These are phyloP conservation scores for Cryomyces minteri DNA, from an alignment of 495 filamentous ascomycete genomes.

Conservation along the genomic window DNA sequence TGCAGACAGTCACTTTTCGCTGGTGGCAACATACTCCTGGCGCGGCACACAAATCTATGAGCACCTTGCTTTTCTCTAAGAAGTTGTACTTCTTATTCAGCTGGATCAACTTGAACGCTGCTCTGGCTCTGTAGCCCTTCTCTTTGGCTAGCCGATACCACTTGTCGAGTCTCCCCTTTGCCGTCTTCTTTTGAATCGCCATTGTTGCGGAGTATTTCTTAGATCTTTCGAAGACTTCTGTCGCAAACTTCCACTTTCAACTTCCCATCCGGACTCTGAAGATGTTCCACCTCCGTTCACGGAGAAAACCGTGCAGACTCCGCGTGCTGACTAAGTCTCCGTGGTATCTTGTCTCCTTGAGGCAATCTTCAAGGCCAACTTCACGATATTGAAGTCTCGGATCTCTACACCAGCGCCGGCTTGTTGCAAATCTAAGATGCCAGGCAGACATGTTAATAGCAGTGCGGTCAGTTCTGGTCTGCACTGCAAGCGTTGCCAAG, in stretches of 20 bases:
- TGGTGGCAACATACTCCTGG: constrained; percentile 33
- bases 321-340: too few relatives aligned
- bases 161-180: constrained; percentile 91
- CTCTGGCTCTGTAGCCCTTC: constrained; percentile 90
- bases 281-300: too few relatives aligned
- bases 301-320: too few relatives aligned
- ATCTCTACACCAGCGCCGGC: too few relatives aligned
- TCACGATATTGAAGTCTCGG: too few relatives aligned
- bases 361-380: too few relatives aligned
- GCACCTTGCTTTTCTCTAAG: constrained; percentile 85
- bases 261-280: too few relatives aligned
- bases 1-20: too few relatives aligned
- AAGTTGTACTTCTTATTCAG: constrained; percentile 98
- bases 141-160: constrained; percentile 64
- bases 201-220: constrained; percentile 25
- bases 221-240: too few relatives aligned
- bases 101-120: constrained; percentile 97
- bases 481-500: constrained; percentile 15
- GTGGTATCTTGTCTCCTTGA: too few relatives aligned
- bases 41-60: constrained; percentile 92
- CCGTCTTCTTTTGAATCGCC: constrained; percentile 96
- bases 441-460: not conserved
- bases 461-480: not conserved
- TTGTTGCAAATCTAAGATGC: not conserved
- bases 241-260: too few relatives aligned